A percentile compares a stretch with the other conserved stretches of the same genome.
Conservation (phyloP, 768 basidiomycete species). For the Rickenella mellea region DNA sequence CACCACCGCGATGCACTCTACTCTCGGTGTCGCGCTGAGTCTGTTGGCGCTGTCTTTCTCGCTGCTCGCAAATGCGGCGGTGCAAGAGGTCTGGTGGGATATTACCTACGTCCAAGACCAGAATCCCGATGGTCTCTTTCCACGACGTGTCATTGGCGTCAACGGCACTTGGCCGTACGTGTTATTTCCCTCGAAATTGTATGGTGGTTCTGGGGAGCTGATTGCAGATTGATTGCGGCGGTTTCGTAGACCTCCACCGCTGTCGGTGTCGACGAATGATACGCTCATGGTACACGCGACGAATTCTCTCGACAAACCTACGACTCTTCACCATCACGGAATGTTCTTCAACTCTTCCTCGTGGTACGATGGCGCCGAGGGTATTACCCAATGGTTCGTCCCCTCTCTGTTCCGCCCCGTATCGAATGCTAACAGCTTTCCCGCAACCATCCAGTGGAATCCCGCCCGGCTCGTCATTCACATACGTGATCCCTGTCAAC, state of each 20-base stretch:
- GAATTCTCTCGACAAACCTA: slow-evolving; percentile 58
- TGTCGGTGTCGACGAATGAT: slow-evolving; percentile 65
- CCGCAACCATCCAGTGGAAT: slow-evolving; percentile 54
- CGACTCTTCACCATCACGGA: slow-evolving; percentile 86
- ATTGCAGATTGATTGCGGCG: no score
- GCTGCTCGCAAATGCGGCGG: slow-evolving; percentile 43
- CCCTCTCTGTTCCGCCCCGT: not conserved
- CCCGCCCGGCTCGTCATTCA: slow-evolving; percentile 59
- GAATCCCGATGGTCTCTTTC: slow-evolving; percentile 76
- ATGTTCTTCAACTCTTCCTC: slow-evolving; percentile 85
- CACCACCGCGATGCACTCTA: no score
- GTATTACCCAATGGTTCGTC: slow-evolving; percentile 73
- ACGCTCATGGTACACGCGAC: slow-evolving; percentile 66
- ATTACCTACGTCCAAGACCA: slow-evolving; percentile 73
- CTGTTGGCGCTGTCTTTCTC: slow-evolving; percentile 14
- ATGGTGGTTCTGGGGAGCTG: not conserved
- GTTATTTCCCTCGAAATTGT: not conserved
- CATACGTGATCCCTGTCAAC: slow-evolving; percentile 67
- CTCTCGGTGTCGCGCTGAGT: no score
- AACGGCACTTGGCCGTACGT: slow-evolving; percentile 93
- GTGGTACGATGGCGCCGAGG: slow-evolving; percentile 85
- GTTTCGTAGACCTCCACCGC: slow-evolving; percentile 79
- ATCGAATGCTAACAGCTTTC: slow-evolving; percentile 1
- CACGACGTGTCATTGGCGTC: slow-evolving; percentile 75
- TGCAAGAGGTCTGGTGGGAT: slow-evolving; percentile 83